Evolutionary conservation across 306 rosid genomes (phyloP).

Genomic region (Cucumis cinereus): DNA sequence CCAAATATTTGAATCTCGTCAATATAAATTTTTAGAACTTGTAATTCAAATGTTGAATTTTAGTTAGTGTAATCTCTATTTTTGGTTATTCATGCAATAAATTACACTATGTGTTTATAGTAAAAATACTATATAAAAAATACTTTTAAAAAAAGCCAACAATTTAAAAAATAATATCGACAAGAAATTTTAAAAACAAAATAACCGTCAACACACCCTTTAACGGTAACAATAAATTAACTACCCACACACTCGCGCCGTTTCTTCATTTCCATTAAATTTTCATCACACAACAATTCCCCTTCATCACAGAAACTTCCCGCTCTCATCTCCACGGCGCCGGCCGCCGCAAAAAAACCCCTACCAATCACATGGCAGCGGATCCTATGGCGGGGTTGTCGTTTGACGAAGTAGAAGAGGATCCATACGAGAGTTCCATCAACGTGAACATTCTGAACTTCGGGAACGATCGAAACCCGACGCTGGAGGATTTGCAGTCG

Average conservation of each 20-base stretch:
- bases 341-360: background rate
- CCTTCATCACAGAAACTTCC: background rate
- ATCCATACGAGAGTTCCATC: conserved; percentile 14
- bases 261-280: background rate
- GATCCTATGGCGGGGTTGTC: conserved; percentile 6
- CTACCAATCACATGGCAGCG: background rate
- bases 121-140: no score
- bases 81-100: no score
- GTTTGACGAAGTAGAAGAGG: background rate
- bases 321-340: background rate
- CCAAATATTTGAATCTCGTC: no score
- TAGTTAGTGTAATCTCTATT: no score
- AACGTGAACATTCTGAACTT: conserved; percentile 8
- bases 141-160: no score
- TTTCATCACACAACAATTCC: background rate
- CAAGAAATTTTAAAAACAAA: background rate
- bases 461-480: conserved; percentile 9
- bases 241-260: background rate
- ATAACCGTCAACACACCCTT: background rate
- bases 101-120: no score
- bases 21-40: no score
- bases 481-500: conserved; percentile 8
- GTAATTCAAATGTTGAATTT: no score
- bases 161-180: no score
- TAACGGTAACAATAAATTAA: background rate